Evolutionary conservation across 805 yeast species (phyloP).

Genomic region (Candida patagonica): DNA sequence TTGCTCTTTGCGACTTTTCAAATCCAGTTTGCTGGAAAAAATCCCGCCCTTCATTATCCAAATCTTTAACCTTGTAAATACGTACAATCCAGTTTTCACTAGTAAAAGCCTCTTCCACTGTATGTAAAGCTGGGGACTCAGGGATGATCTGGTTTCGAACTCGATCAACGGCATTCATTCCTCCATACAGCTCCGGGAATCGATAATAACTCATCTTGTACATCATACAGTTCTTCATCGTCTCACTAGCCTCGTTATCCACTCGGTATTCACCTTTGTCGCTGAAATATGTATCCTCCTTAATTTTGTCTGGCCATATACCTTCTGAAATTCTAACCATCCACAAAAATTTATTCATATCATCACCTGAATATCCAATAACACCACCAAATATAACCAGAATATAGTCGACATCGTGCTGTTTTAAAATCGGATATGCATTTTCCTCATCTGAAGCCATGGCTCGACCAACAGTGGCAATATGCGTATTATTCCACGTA

Average conservation of each 20-base stretch:
- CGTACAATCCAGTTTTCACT: constrained; percentile 96
- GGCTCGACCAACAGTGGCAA: constrained; percentile 98
- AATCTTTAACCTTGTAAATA: constrained; percentile 82
- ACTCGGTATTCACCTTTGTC: constrained; percentile 80
- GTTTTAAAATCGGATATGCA: constrained; percentile 77
- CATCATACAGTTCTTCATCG: constrained; percentile 86
- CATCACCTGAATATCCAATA: constrained; percentile 92
- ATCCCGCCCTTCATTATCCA: constrained; percentile 80
- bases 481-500: constrained; percentile 99
- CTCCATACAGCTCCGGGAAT: constrained; percentile 61
- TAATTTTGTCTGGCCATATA: constrained; percentile 98
- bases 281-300: constrained; percentile 77
- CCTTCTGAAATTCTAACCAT: constrained; percentile 99
- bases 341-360: constrained; percentile 94
- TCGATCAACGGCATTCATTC: constrained; percentile 47
- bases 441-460: constrained; percentile 85
- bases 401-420: constrained; percentile 93
- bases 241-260: constrained; percentile 67
- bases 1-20: constrained; percentile 13
- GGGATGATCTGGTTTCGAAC: constrained; percentile 75
- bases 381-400: constrained; percentile 90
- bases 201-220: constrained; percentile 91
- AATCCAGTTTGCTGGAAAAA: constrained; percentile 15
- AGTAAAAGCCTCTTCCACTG: constrained; percentile 89
- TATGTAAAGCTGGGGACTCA: constrained; percentile 48